A percentile compares a stretch with the other conserved stretches of the same genome.
Conservation (phyloP, 441 rosid species). For the Adansonia gregorii region DNA sequence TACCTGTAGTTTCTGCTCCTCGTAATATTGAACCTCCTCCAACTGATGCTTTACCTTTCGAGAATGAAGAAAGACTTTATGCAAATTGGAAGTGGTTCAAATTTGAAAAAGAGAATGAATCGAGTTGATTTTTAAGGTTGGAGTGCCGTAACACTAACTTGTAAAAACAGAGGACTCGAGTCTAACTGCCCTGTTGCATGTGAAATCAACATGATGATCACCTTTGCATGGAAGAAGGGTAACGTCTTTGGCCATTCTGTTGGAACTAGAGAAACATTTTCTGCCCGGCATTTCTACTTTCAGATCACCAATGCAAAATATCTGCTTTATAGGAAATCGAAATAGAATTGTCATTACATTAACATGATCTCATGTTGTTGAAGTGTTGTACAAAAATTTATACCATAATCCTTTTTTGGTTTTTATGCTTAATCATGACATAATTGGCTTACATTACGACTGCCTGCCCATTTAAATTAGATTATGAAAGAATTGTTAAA, state of each 20-base stretch:
- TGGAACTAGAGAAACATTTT: conserved; percentile 9
- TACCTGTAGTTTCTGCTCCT: conserved; percentile 37
- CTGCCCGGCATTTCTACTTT: not conserved
- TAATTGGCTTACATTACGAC: not conserved
- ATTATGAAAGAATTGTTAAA: not conserved
- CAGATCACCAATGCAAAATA: not conserved
- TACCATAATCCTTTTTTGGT: not conserved
- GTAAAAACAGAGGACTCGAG: not conserved
- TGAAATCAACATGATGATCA: not conserved
- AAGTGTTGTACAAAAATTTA: conserved; percentile 28
- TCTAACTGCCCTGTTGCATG: not conserved
- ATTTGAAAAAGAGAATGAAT: conserved; percentile 54
- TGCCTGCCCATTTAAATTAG: not conserved
- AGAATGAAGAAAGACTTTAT: conserved; percentile 55
- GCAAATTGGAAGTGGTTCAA: conserved; percentile 96
- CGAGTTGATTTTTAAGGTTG: conserved; percentile 17
- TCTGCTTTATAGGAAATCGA: not conserved
- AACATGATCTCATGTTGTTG: conserved; percentile 19
- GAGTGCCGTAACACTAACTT: not conserved
- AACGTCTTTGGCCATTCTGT: conserved; percentile 28
- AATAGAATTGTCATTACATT: conserved; percentile 8
- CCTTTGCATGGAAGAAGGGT: not conserved
- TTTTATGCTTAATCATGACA: not conserved
- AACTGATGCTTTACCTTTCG: conserved; percentile 42
- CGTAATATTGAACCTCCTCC: conserved; percentile 39